These are phyloP conservation scores for Sporothrix schenckii DNA, from an alignment of 2,329 filamentous ascomycete species.

Conservation along the genomic window DNA sequence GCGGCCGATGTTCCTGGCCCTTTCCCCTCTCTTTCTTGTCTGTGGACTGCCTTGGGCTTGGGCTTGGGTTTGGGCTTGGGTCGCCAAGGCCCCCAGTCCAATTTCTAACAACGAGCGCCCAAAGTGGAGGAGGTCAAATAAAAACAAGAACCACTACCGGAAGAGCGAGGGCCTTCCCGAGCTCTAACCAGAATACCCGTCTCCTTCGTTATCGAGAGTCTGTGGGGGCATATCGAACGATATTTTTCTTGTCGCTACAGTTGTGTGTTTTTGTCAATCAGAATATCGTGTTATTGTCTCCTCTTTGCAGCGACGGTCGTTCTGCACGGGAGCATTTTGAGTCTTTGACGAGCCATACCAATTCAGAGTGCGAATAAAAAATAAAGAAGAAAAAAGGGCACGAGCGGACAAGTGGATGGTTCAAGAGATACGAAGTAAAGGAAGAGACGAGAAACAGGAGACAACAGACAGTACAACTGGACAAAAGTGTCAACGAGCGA, in stretches of 20 bases:
- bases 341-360: neutral
- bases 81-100: neutral
- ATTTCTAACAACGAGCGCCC: slow-evolving; percentile 1
- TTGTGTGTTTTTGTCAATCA: neutral
- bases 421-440: neutral
- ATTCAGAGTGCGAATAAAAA: neutral
- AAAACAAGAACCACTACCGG: neutral
- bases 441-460: too few relatives aligned
- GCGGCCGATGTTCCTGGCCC: neutral
- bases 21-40: too few relatives aligned
- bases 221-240: neutral
- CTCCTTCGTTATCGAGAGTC: neutral
- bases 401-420: too few relatives aligned
- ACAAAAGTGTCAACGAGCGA: neutral
- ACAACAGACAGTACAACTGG: neutral
- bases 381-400: too few relatives aligned
- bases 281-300: neutral
- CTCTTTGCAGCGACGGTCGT: neutral
- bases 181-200: neutral
- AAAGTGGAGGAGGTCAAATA: neutral
- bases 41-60: neutral
- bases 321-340: slow-evolving; percentile 15
- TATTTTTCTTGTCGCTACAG: neutral
- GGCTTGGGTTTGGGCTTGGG: neutral
- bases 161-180: neutral